Evolutionary conservation across 805 yeast species (phyloP).

Genomic region (Zygosaccharomyces gambellarensis): DNA sequence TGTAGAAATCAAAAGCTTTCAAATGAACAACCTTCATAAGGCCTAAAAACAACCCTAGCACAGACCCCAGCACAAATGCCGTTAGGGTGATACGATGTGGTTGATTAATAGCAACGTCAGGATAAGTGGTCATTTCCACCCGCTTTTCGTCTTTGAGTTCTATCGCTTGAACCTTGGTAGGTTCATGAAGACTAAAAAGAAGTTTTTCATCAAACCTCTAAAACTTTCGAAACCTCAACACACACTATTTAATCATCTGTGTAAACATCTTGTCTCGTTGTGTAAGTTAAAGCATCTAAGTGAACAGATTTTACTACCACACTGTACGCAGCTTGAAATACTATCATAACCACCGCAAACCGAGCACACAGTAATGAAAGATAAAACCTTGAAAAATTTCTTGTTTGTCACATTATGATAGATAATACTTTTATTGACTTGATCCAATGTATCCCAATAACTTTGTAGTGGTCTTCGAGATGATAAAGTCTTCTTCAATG

Average conservation of each 20-base stretch:
- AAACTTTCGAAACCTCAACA: neutral
- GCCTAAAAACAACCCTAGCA: conserved; percentile 39
- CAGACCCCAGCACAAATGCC: conserved; percentile 41
- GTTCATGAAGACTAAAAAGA: neutral
- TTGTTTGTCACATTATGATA: conserved; percentile 32
- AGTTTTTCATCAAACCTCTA: neutral
- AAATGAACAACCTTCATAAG: conserved; percentile 28
- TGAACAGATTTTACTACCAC: conserved; percentile 33
- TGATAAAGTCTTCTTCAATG: conserved; percentile 28
- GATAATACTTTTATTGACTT: conserved; percentile 29
- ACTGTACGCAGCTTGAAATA: conserved; percentile 32
- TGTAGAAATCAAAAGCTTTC: conserved; percentile 43
- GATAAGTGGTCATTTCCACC: neutral
- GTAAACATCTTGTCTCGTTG: conserved; percentile 34
- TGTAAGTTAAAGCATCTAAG: conserved; percentile 31
- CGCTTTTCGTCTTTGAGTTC: neutral
- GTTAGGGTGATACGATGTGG: conserved; percentile 42
- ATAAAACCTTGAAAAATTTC: conserved; percentile 32
- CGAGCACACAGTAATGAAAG: conserved; percentile 33
- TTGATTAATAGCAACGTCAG: conserved; percentile 36
- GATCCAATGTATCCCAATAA: conserved; percentile 32
- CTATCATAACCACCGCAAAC: conserved; percentile 34
- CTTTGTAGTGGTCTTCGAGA: conserved; percentile 31
- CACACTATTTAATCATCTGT: conserved; percentile 5
- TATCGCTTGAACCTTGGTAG: too few relatives aligned